Base-by-base conservation (phyloP, 176 grass and related monocot genomes). In the Saccharum officinarum region DNA sequence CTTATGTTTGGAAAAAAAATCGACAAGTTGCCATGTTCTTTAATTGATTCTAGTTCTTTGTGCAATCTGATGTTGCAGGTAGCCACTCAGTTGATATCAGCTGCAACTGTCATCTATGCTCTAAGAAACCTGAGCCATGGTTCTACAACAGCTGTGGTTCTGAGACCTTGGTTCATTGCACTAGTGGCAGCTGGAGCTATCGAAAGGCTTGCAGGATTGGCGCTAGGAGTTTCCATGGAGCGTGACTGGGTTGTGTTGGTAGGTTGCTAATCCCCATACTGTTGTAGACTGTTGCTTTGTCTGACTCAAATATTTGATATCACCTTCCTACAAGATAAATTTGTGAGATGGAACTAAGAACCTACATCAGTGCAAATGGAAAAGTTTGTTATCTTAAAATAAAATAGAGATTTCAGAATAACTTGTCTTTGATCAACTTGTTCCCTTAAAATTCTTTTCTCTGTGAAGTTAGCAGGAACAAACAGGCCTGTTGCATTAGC, bases 201-300 rank as follows among this genome's bases (percentile, higher is more conserved):
- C 55, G 97, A 98, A 89, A 93, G 97, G 60, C 90, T 94, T 40
- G 93, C 93, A 81, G 93, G 92, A 55, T 92, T 92, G 78, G 97
- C 97, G 20, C 68, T 98, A 75, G 97, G 93, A 64, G 91, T 98
- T 71, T 60, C 97, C 44, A 91, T 98, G 93, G 97, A 98, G 75
- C 88, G 97, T 44, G 97, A 98, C 42, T 96, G 97, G 97, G 90
- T 96, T 92, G 93, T 98, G 42, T 66, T 95, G 97, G 97, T 98
- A 96, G 40, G 44, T 86, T 82, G 55, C 88, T 78, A 23, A 82
- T 82, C 20, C 44, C 71, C 33, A 36, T 79, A 68, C 63, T 77
- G 40, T 62, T 76, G 16, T 34, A 25, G 31, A 67, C 16, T 87
- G 15, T 26, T 75, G 23, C 30, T 33, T 67, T 37, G 10, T 89